These are phyloP conservation scores for Blastocystis sp. DNA, from an alignment of 352 stramenopile genomes.

Conservation along the genomic window DNA sequence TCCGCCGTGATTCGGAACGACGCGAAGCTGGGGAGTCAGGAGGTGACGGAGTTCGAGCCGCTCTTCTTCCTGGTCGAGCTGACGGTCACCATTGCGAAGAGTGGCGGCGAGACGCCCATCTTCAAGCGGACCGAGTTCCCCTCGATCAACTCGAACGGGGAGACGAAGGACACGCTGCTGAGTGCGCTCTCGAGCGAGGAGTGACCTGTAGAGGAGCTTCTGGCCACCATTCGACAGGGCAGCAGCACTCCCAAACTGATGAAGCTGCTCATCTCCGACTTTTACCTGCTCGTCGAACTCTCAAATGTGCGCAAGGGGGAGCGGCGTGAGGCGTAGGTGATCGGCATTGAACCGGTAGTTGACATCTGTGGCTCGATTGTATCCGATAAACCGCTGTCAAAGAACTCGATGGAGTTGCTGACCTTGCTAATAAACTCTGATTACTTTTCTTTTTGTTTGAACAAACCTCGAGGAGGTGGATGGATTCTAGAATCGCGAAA, in stretches of 20 bases:
- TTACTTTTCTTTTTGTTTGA: background rate
- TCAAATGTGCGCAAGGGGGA: background rate
- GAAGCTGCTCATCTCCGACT: background rate
- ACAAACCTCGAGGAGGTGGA: background rate
- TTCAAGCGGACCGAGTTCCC: background rate
- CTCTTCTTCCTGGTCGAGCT: constrained; percentile 58
- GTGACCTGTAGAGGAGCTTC: background rate
- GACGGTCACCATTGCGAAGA: background rate
- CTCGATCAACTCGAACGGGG: background rate
- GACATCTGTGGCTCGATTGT: background rate
- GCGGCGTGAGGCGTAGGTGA: background rate
- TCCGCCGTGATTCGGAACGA: constrained; percentile 54
- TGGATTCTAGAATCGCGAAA: constrained; percentile 29
- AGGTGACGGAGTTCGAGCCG: constrained; percentile 43
- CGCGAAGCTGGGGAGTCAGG: constrained; percentile 37
- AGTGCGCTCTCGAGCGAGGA: background rate
- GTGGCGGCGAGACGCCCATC: background rate
- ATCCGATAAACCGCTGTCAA: background rate
- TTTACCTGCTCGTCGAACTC: constrained; percentile 40
- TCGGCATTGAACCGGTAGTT: background rate
- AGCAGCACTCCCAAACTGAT: background rate
- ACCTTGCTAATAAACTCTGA: background rate
- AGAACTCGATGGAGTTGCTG: background rate
- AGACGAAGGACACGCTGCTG: constrained; percentile 12
- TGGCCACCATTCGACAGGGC: background rate